These are phyloP conservation scores for Blastobotrys indianensis DNA, from an alignment of 1,139 yeast genomes.

Conservation along the genomic window DNA sequence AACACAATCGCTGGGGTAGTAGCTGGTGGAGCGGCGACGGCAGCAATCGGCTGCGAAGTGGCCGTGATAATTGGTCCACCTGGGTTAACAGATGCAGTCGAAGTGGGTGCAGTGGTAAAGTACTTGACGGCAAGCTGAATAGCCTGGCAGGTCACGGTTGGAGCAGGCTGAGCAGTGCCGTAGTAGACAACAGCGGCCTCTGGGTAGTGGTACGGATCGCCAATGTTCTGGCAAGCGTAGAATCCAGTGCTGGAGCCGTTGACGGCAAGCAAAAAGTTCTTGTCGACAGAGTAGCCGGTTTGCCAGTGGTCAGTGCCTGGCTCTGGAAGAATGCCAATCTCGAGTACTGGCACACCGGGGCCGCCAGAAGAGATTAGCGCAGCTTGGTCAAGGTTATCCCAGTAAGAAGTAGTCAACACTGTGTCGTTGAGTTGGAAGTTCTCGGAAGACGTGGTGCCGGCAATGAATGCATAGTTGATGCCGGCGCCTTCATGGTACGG, in stretches of 20 bases:
- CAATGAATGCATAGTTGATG: conserved; percentile 37
- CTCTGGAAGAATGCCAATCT: conserved; percentile 4
- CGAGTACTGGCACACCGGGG: neutral
- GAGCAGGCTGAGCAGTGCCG: neutral
- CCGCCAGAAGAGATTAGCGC: neutral
- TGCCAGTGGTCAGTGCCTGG: conserved; percentile 2
- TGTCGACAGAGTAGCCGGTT: conserved; percentile 3
- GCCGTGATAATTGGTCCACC: too few species aligned
- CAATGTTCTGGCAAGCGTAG: conserved; percentile 11
- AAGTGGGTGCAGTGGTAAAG: too few species aligned
- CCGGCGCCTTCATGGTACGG: conserved; percentile 49
- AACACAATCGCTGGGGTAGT: too few species aligned
- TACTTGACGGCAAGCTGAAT: too few species aligned
- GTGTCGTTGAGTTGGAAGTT: conserved; percentile 7
- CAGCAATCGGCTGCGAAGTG: too few species aligned
- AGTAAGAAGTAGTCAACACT: conserved; percentile 23
- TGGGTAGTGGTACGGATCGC: conserved; percentile 15
- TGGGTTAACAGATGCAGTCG: too few species aligned
- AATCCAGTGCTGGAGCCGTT: conserved; percentile 6
- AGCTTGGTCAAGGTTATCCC: neutral
- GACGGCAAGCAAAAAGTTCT: neutral
- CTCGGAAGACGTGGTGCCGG: neutral
- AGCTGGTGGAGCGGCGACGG: too few species aligned
- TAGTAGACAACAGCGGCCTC: conserved; percentile 9
- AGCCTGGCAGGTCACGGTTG: too few species aligned